Evolutionary conservation across 2,329 filamentous ascomycete genomes (phyloP), one percentile per base, ranked within the genome.

Genomic region (Daldinia sp.): DNA sequence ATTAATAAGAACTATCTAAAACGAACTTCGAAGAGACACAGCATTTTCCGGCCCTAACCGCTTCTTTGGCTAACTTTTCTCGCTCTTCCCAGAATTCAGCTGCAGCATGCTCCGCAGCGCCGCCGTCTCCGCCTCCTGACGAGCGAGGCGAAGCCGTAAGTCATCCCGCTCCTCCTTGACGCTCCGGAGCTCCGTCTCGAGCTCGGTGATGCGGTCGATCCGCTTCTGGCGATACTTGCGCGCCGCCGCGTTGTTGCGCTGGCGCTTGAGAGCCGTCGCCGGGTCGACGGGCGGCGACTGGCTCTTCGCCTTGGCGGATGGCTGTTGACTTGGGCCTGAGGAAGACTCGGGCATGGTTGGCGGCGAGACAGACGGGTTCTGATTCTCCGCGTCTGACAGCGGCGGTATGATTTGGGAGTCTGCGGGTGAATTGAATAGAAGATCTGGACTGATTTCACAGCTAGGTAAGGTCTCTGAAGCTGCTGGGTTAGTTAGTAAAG

Each of bases 171-270:
- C 90, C 54, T 83, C 78, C 65, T 86, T 86, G 75, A 89, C 85
- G 48, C 86, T 83, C 53, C 84, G 85, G 46, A 93, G 80, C 20
- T 87, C 85, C 7, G 80, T 78, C 78, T 92, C 90, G 35, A 93
- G 83, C 68, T 88, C 86, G 28, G 80, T 80, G 77, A 92, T 87
- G 68, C 89, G 88, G 73, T 92, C 90, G 37, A 92, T 84, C 51
- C 89, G 87, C 77, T 90, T 91, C 77, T 92, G 90, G 28, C 90
- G 88, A 76, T 92, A 92, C 68, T 90, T 89, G 68, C 89, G 86
- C 33, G 90, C 90, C n/a, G 90, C 90, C 68, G 91, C 84, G 13
- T 90, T 92, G 78, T 93, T 92, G 68, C 88, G 86, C 68, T 88
- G 86, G 30, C 90, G 88, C 78, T 92, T 92, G 74, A 83, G 75